Percentiles rank a stretch among this genome's conserved stretches.
Evolutionary conservation across 2,329 filamentous ascomycete species (phyloP).

Genomic region (Stachybotrys echinatus): DNA sequence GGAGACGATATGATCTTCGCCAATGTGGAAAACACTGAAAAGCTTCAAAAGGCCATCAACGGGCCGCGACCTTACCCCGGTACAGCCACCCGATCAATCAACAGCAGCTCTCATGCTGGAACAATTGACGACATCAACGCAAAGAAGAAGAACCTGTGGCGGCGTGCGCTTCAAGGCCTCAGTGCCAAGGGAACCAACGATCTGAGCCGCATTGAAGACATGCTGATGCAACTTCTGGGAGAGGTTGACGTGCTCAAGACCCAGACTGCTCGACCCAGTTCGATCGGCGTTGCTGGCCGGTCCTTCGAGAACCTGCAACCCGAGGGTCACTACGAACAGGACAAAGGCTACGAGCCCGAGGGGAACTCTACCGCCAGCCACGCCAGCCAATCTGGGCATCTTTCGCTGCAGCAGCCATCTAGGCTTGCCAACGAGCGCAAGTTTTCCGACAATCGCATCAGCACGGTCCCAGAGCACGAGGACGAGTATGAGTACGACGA

Average conservation of each 20-base stretch:
- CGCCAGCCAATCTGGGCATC: constrained; percentile 69
- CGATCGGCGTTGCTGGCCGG: constrained; percentile 45
- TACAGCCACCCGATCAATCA: constrained; percentile 54
- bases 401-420: constrained; percentile 53
- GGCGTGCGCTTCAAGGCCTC: constrained; percentile 84
- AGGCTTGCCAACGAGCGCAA: constrained; percentile 46
- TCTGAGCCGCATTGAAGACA: constrained; percentile 80
- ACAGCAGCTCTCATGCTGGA: constrained; percentile 50
- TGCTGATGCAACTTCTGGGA: constrained; percentile 84
- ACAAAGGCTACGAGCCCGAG: constrained; percentile 77
- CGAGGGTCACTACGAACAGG: constrained; percentile 60
- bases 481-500: constrained; percentile 63
- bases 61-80: constrained; percentile 81
- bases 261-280: constrained; percentile 39
- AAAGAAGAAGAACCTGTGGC: constrained; percentile 93
- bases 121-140: constrained; percentile 52
- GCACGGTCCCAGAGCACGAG: constrained; percentile 79
- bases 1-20: constrained; percentile 79
- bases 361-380: constrained; percentile 66
- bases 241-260: constrained; percentile 83
- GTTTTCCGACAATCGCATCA: constrained; percentile 75
- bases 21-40: constrained; percentile 81
- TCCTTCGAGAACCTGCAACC: constrained; percentile 66
- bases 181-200: constrained; percentile 85
- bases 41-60: constrained; percentile 74